Conservation (phyloP, 208 protist species). For the Kentomonas sorsogonicus region DNA sequence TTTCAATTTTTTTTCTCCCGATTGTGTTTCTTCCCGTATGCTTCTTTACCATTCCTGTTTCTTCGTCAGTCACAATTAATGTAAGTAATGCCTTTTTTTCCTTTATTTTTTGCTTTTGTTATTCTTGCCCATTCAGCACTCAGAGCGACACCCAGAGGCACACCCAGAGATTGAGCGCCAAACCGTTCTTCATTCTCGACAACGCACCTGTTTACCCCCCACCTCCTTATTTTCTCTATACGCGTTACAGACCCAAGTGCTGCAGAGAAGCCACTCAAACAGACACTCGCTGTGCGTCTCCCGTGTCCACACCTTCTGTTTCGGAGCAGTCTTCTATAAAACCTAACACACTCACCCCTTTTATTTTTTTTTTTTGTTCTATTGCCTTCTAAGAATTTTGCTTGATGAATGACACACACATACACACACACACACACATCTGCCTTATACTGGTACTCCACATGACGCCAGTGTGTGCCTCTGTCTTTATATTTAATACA, state of each 20-base stretch:
- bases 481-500: too few species aligned
- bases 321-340: neutral
- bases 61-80: neutral
- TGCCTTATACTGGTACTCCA: too few species aligned
- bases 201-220: too few species aligned
- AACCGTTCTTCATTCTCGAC: too few species aligned
- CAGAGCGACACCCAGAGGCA: neutral
- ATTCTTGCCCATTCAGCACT: neutral
- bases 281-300: neutral
- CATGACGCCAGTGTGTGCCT: too few species aligned
- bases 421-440: neutral
- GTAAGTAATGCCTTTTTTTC: neutral
- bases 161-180: too few species aligned
- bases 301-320: neutral
- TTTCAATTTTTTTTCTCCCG: neutral
- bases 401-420: neutral
- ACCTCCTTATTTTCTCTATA: too few species aligned
- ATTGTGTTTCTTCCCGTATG: neutral
- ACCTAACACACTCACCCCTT: neutral
- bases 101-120: neutral
- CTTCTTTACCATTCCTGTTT: neutral
- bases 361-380: slow-evolving; percentile 6
- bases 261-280: too few species aligned
- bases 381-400: too few species aligned
- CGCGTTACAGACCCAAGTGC: too few species aligned